Evolutionary conservation across 2,329 filamentous ascomycete genomes (phyloP).

Genomic region (Tolypocladium nubicola): DNA sequence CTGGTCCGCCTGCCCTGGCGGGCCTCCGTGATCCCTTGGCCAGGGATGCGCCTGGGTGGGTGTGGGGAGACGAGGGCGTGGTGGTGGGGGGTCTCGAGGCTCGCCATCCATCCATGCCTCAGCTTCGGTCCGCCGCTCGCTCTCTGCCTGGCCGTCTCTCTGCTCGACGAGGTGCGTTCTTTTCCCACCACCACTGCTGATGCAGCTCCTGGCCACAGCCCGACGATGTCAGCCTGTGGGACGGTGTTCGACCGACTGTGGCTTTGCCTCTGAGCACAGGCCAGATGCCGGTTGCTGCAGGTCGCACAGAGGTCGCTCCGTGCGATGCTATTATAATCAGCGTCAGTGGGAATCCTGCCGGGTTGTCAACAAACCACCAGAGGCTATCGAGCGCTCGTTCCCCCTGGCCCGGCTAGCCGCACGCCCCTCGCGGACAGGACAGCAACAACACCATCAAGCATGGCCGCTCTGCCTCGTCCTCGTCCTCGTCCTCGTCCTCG

Average conservation of each 20-base stretch:
- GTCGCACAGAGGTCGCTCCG: neutral
- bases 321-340: neutral
- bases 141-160: neutral
- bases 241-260: neutral
- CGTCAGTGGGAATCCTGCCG: neutral
- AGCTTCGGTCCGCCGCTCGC: neutral
- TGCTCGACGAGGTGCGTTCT: neutral
- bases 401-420: neutral
- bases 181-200: neutral
- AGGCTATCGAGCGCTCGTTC: neutral
- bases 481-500: neutral
- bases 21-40: constrained; percentile 1
- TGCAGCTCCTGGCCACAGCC: neutral
- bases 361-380: neutral
- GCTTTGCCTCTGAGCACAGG: neutral
- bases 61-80: neutral
- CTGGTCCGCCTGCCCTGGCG: neutral
- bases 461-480: neutral
- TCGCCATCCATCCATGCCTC: constrained; percentile 1
- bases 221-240: neutral
- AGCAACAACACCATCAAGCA: neutral
- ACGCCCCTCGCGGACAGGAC: neutral
- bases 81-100: constrained; percentile 1
- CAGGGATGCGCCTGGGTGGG: neutral
- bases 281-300: neutral